Evolutionary conservation across 1,284 basidiomycete species (phyloP).

Genomic region (Trametes polyzona): DNA sequence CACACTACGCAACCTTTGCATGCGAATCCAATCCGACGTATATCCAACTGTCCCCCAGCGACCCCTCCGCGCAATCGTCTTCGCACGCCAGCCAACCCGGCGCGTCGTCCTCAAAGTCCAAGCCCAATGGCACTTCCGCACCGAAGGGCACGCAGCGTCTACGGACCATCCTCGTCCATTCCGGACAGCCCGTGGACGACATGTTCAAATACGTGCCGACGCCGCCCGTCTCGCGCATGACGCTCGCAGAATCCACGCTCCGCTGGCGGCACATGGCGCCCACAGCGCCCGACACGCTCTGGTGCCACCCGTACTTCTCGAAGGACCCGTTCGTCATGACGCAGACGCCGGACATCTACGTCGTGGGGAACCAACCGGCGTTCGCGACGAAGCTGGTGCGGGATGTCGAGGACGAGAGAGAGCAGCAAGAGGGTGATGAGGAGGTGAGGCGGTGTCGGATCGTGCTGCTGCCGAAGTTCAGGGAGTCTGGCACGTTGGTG

Average conservation of each 20-base stretch:
- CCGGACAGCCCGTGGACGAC: slow-evolving; percentile 94
- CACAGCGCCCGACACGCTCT: slow-evolving; percentile 97
- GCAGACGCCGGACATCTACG: slow-evolving; percentile 86
- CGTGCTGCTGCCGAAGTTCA: slow-evolving; percentile 85
- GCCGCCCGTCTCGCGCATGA: slow-evolving; percentile 68
- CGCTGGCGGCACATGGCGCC: slow-evolving; percentile 97
- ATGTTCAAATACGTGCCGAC: slow-evolving; percentile 90
- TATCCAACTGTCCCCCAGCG: slow-evolving; percentile 56
- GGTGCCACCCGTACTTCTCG: slow-evolving; percentile 94
- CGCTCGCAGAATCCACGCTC: slow-evolving; percentile 80
- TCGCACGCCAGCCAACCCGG: slow-evolving; percentile 27
- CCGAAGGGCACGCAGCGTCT: slow-evolving; percentile 29
- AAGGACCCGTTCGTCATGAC: slow-evolving; percentile 90
- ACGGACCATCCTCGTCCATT: slow-evolving; percentile 76
- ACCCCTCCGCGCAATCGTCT: slow-evolving; percentile 19
- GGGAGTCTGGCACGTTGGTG: slow-evolving; percentile 63
- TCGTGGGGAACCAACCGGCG: slow-evolving; percentile 90
- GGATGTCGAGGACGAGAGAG: slow-evolving; percentile 34
- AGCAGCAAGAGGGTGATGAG: slow-evolving; percentile 25
- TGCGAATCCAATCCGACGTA: slow-evolving; percentile 93
- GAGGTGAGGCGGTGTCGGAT: slow-evolving; percentile 65
- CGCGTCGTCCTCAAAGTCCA: slow-evolving; percentile 23
- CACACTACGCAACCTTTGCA: slow-evolving; percentile 66
- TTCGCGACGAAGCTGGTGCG: slow-evolving; percentile 76
- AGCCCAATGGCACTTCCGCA: slow-evolving; percentile 19